Evolutionary conservation across 352 stramenopile genomes (phyloP).

Genomic region (Phytophthora boehmeriae): DNA sequence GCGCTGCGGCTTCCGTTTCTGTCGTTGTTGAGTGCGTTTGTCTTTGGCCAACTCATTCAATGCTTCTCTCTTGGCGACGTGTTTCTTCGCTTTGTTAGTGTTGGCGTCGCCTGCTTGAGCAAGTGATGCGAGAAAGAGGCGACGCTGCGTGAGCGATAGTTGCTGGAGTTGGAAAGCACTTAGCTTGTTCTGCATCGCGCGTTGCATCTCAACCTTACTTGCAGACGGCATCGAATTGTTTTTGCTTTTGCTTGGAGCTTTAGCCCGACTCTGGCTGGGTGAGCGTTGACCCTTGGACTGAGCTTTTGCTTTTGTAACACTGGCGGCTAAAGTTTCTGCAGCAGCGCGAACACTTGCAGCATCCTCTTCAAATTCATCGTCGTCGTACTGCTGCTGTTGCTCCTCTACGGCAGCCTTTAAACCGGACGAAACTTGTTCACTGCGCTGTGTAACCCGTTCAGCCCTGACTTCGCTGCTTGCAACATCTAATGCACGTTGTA

Average conservation of each 20-base stretch:
- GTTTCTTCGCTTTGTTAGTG: conserved; percentile 11
- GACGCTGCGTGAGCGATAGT: conserved; percentile 61
- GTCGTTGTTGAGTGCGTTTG: conserved; percentile 34
- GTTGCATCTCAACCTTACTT: conserved; percentile 32
- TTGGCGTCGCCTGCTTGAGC: conserved; percentile 14
- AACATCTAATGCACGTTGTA: conserved; percentile 33
- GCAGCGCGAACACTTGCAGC: conserved; percentile 26
- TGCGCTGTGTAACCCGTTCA: conserved; percentile 29
- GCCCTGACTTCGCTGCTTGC: conserved; percentile 34
- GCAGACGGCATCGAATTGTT: conserved; percentile 20
- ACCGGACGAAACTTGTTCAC: conserved; percentile 29
- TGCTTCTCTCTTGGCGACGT: conserved; percentile 36
- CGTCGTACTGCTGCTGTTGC: conserved; percentile 50
- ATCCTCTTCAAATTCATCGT: conserved; percentile 60
- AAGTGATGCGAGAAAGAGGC: conserved; percentile 67
- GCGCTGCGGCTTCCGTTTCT: conserved; percentile 35
- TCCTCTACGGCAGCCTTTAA: conserved; percentile 46
- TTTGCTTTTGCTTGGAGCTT: conserved; percentile 29
- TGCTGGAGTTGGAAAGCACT: conserved; percentile 67
- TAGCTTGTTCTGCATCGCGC: conserved; percentile 61
- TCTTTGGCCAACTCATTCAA: conserved; percentile 59
- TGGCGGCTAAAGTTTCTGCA: conserved; percentile 33
- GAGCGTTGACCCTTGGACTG: conserved; percentile 26
- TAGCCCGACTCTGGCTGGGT: conserved; percentile 12
- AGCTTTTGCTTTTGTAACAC: conserved; percentile 30